Evolutionary conservation across 345 rosid genomes (phyloP).

Genomic region (Acer negundo): DNA sequence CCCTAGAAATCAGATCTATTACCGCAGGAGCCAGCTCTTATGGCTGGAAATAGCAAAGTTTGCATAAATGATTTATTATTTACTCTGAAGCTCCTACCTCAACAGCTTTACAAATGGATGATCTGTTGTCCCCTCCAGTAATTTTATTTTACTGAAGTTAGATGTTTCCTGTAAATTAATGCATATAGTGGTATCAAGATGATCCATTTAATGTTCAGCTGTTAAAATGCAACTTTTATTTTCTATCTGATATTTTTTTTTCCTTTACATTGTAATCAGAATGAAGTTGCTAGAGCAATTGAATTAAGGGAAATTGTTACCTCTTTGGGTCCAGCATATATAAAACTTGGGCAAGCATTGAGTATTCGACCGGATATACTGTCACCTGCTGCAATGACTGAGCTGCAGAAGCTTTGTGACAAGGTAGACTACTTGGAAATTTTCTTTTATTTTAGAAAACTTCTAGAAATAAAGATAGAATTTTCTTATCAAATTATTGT

Average conservation of each 20-base stretch:
- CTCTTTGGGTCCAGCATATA: slow-evolving; percentile 97
- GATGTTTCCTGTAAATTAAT: neutral
- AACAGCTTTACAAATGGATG: neutral
- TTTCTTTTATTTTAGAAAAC: neutral
- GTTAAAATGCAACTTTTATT: neutral
- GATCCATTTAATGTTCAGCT: neutral
- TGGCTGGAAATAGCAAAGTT: slow-evolving; percentile 3
- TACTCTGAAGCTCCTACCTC: neutral
- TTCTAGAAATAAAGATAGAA: neutral
- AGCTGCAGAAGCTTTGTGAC: slow-evolving; percentile 98
- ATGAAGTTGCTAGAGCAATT: slow-evolving; percentile 95
- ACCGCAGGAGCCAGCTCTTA: neutral
- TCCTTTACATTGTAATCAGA: slow-evolving; percentile 44
- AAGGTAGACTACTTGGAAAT: slow-evolving; percentile 52
- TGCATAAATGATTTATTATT: neutral
- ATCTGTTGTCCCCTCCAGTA: neutral
- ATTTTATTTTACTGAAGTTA: neutral
- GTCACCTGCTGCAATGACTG: slow-evolving; percentile 90
- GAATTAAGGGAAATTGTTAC: slow-evolving; percentile 96
- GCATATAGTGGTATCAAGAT: neutral
- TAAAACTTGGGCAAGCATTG: slow-evolving; percentile 97
- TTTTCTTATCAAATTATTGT: neutral
- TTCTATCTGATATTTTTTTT: slow-evolving; percentile 10
- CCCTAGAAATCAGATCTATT: neutral
- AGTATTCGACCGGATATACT: slow-evolving; percentile 97